Evolutionary conservation across 1,139 yeast species (phyloP), one percentile per base, ranked within the genome.

Genomic region (Diutina neorugosa): DNA sequence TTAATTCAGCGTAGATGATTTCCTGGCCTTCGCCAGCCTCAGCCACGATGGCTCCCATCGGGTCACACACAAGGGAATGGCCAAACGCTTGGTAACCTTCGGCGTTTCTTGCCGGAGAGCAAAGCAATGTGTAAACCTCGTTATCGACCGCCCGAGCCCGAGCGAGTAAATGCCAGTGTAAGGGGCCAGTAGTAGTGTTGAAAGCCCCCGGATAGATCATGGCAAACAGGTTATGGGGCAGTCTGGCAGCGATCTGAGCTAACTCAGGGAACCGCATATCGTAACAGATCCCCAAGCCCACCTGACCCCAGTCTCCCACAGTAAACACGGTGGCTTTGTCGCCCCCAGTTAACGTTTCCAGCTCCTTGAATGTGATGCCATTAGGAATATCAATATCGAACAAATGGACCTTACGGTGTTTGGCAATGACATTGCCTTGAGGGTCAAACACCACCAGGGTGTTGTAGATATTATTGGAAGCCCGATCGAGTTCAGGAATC

Each of bases 121-220:
- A 89, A 63, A 88, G 67, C 12, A 90, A 68, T 11, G 89, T 86
- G 63, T 80, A 91, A 9, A 86, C 65, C 67, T 91, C 94, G 67
- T 91, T 91, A 65, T 91, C 98, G 11, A 91, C 85, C 3, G 97
- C 95, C 57, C 98, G 75, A 1, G 95, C 77, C 56, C 91, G 76
- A 1, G 94, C 96, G 56, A 91, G 76, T 59, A 90, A 73, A 59
- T 84, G 86, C 98, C 98, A 91, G 66, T 89, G 97, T 63, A 88
- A 72, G 0, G 98, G 98, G 0, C 98, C 98, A 0, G 98, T 91
- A 34, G 93, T 88, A 21, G 96, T 87, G 71, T 91, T 91, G 73
- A 91, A 91, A 0, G 98, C 98, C 53, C 96, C 96, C 0, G 98
- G 98, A 60, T 89, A 90, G 53, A 89, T 75, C 93, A 90, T 85